Base-by-base conservation (phyloP, 768 basidiomycete genomes). In the Podaxis carcinomalis region DNA sequence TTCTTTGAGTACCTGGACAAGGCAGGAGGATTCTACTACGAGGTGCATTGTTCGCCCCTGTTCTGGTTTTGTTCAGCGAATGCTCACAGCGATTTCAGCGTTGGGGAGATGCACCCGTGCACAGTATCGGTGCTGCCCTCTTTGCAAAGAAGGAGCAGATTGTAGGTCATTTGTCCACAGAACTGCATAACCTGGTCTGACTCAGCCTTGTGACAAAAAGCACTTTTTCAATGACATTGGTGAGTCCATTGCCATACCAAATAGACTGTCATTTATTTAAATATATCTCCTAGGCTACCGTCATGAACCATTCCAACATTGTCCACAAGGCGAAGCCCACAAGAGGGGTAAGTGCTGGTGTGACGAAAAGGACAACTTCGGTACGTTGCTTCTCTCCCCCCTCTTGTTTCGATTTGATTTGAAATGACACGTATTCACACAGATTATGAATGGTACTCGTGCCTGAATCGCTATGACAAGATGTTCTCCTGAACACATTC, bases 151-250 rank as follows among this genome's bases (percentile, higher is more conserved):
- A 92, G 70, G 89, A 93, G 16, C 90, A 93, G 73, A 87, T 98
- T 46, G 79, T 80, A 65, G 63, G 76, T 67, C 9, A 23, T 53
- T 53, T 19, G 16, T 16, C 11, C 23, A 32, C 14, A 28, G 23
- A 3, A 11, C 39, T 42, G 6, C 16, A 14, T 58, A 16, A 9
- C 7, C 42, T 52, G 21, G 44, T 47, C 25, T 7, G 51, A 51
- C 63, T 21, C 62, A 32, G 56, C 54, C 28, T 5, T 42, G 57
- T 19, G 25, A 59, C 10, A n/a, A 52, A 28, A 50, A 81, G 76
- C 92, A 97, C 72, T 98, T 93, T 78, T 98, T 98, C 80, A 84
- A 89, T 64, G 94, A 98, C 68, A 92, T 98, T 54, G 95, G 86
- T 69, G 55, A 37, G 59, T 40, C 5, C 54, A 10, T 42, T 44